Evolutionary conservation across 2,329 filamentous ascomycete species (phyloP).

Genomic region (Chaetomium sp.): DNA sequence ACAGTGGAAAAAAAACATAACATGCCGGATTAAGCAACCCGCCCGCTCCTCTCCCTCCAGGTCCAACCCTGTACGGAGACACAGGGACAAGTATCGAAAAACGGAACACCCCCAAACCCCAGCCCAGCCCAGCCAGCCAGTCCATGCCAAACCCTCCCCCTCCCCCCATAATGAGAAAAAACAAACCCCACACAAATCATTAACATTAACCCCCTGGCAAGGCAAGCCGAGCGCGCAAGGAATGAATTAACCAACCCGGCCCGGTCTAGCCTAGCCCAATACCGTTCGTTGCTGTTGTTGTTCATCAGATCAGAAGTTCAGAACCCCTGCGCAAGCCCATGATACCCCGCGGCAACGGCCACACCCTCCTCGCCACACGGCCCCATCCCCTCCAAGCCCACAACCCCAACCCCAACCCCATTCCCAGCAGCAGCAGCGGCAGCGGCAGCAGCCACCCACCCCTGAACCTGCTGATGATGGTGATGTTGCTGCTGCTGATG

Average conservation of each 20-base stretch:
- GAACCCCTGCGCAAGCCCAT: background rate
- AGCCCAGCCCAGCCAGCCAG: background rate
- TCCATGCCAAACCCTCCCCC: background rate
- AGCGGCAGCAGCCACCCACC: background rate
- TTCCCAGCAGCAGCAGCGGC: too few species aligned
- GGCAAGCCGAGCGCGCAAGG: too few species aligned
- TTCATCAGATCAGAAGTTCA: too few species aligned
- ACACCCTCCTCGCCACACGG: background rate
- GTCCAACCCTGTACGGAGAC: background rate
- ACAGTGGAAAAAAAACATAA: background rate
- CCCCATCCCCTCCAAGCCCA: background rate
- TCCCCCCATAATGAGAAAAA: background rate
- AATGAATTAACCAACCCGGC: too few species aligned
- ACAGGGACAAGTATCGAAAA: background rate
- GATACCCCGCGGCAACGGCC: background rate
- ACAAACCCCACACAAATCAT: background rate
- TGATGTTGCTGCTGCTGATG: background rate
- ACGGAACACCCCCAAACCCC: background rate
- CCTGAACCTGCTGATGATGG: background rate
- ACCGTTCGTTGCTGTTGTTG: too few species aligned
- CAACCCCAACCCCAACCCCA: too few species aligned
- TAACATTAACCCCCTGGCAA: background rate
- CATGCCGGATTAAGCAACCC: slow-evolving; percentile 1
- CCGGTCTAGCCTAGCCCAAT: too few species aligned
- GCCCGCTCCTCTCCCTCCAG: background rate